Evolutionary conservation across 2,329 filamentous ascomycete species (phyloP), one percentile per base, ranked within the genome.

Genomic region (Helotiales sp.): DNA sequence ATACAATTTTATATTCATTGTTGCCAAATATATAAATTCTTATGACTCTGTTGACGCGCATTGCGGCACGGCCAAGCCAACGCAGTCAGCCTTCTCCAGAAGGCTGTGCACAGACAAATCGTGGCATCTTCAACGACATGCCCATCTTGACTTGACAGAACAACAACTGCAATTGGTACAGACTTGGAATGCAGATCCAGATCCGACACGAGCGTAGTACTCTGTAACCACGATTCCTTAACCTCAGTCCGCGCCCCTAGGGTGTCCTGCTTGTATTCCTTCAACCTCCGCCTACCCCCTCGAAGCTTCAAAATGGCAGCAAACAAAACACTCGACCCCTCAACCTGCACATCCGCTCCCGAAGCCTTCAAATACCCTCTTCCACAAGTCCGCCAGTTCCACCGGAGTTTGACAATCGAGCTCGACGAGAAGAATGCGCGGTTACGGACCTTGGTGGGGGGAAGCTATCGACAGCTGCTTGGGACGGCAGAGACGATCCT

Each of bases 401-500:
- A 90, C 80, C 86, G 86, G 71, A 79, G 80, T 24, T 83, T 90
- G 43, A 86, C 87, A 75, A 80, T 80, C 10, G 82, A 85, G 71
- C 84, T 89, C 72, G 87, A 89, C 70, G 87, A 90, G 76, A 89
- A 89, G 74, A 83, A 86, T 37, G 82, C 81, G 59, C 87, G 87
- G 34, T 82, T 90, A 75, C 87, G 88, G 72, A 88, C 84, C 20
- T 86, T 89, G 76, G 88, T 90, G 69, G 88, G 88, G 71, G 84
- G 82, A 66, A 89, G 86, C 75, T 98, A 98, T 80, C 91, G 95
- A 72, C 93, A 96, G 74, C 88, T 98, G 8, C 88, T 98, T 28
- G 92, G 92, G 61, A 97, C 95, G 0, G 95, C 95, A 63, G 94
- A 97, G 80, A 90, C 90, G n/a, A 98, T 98, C 72, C 91, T 97